These are phyloP conservation scores for Mimosa bimucronata DNA, from an alignment of 306 rosid species.

Conservation along the genomic window DNA sequence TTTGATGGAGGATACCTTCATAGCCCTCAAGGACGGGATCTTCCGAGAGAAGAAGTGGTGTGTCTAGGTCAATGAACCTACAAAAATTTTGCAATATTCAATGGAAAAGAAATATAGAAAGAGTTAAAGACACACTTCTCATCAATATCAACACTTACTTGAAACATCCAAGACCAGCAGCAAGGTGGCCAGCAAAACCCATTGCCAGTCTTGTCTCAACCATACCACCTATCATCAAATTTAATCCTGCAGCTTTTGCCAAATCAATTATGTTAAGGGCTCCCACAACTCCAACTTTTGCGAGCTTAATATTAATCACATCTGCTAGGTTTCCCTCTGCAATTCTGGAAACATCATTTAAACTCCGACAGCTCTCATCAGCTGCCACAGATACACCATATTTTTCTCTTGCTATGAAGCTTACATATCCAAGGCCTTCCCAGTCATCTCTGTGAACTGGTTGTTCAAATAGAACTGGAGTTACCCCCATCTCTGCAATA, in stretches of 20 bases:
- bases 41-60: slow-evolving; percentile 18
- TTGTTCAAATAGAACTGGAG: slow-evolving; percentile 86
- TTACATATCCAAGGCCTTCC: slow-evolving; percentile 91
- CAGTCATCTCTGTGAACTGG: slow-evolving; percentile 97
- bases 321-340: slow-evolving; percentile 66
- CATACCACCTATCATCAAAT: slow-evolving; percentile 77
- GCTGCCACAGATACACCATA: slow-evolving; percentile 92
- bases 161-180: slow-evolving; percentile 54
- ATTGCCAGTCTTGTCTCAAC: slow-evolving; percentile 74
- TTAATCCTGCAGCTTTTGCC: slow-evolving; percentile 44
- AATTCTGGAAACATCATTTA: slow-evolving; percentile 72
- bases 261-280: slow-evolving; percentile 67
- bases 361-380: slow-evolving; percentile 87
- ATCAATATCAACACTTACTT: background rate
- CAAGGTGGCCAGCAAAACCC: slow-evolving; percentile 77
- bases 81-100: background rate
- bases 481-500: slow-evolving; percentile 76
- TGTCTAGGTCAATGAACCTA: slow-evolving; percentile 24
- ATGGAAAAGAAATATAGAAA: background rate
- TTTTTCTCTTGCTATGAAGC: slow-evolving; percentile 60
- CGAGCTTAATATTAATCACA: slow-evolving; percentile 90
- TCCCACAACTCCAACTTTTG: slow-evolving; percentile 84
- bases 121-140: background rate
- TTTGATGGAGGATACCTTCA: slow-evolving; percentile 21
- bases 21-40: slow-evolving; percentile 27